Evolutionary conservation across 2,329 filamentous ascomycete species (phyloP).

Genomic region (Colletotrichum echinochloae): DNA sequence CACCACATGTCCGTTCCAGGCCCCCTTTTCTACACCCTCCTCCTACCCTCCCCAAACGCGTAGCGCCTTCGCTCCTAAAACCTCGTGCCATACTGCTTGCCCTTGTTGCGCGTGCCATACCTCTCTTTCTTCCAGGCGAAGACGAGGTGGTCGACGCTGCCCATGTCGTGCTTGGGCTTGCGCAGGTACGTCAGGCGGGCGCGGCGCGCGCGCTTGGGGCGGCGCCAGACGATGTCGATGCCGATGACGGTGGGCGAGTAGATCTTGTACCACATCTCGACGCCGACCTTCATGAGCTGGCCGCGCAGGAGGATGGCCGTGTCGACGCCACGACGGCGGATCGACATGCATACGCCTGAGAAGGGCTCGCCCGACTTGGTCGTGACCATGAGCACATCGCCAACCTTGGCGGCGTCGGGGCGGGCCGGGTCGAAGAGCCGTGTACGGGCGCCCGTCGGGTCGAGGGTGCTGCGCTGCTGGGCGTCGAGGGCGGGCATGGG

Average conservation of each 20-base stretch:
- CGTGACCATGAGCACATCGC: constrained; percentile 92
- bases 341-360: constrained; percentile 86
- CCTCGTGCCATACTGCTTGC: constrained; percentile 31
- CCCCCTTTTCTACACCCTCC: too few species aligned
- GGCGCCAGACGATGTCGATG: constrained; percentile 92
- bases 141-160: constrained; percentile 85
- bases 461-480: constrained; percentile 79
- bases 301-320: constrained; percentile 89
- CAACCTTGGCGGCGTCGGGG: constrained; percentile 81
- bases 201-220: constrained; percentile 84
- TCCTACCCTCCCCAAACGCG: too few species aligned
- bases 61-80: too few species aligned
- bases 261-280: constrained; percentile 98
- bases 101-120: constrained; percentile 50
- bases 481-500: constrained; percentile 76
- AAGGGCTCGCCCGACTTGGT: constrained; percentile 87
- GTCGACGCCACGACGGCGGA: constrained; percentile 89
- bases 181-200: constrained; percentile 93
- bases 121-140: constrained; percentile 61
- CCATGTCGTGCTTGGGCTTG: constrained; percentile 87
- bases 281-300: constrained; percentile 85
- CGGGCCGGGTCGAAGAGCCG: constrained; percentile 84
- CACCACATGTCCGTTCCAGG: background rate
- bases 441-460: constrained; percentile 85
- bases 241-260: constrained; percentile 90